Evolutionary conservation across 148 eudicot genomes (phyloP), one percentile per base, ranked within the genome.

Genomic region (Vaccinium darrowii): DNA sequence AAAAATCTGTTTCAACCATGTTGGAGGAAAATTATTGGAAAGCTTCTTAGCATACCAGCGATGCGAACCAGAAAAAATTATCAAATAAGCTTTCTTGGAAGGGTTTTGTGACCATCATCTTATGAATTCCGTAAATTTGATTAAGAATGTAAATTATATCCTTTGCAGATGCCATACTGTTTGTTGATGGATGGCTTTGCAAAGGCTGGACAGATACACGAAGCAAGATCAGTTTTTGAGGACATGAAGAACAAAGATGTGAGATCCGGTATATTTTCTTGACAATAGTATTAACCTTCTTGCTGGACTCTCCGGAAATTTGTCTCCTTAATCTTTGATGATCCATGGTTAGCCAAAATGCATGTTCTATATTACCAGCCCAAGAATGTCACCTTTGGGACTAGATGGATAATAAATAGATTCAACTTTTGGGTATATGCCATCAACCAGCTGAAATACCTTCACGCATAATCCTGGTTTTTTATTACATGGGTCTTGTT

Each of bases 131-230:
- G 27, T 21, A 65, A 62, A 81, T 49, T 50, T 67, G 73, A 67
- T 71, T 65, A 65, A 23, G 30, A 65, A 8, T 65, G 9, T 23
- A n/a, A 10, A 65, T 10, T 65, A 23, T 23, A 9, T 13, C 23
- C 9, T 88, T 76, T 88, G 91, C 92, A 95, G 98, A 95, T 93
- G 93, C 98, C 98, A 53, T 95, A 94, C 83, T 95, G 98, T 87
- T 82, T 94, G 78, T 87, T 95, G 84, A 93, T 95, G 95, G 98
- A 95, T 91, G 95, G 95, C 63, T 91, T 94, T 53, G 93, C 95
- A 85, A 95, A 94, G 87, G 88, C 96, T 84, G 98, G 98, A 79
- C 89, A 93, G 81, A 78, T 93, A 30, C 82, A 81, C 74, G 96
- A 95, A 88, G 96, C 98, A 36, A 93, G 91, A 86, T 88, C 88